A percentile compares a stretch with the other conserved stretches of the same genome.
Evolutionary conservation across 148 eudicot species (phyloP).

Genomic region (Bassia scoparia): DNA sequence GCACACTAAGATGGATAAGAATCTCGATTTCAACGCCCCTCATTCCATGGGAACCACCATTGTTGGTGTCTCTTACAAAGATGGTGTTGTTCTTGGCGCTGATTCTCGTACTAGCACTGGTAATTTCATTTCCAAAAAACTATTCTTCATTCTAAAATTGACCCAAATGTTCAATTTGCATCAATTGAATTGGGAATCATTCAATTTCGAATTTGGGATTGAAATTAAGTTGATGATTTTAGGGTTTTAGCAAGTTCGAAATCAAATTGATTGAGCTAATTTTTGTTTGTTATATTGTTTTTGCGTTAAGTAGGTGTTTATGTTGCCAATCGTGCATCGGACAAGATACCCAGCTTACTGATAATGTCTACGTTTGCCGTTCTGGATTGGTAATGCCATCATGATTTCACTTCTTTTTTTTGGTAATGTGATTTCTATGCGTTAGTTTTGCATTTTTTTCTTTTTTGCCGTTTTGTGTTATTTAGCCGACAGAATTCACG

Average conservation of each 20-base stretch:
- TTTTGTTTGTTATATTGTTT: not conserved
- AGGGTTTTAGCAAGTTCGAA: constrained; percentile 1
- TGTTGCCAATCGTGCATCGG: constrained; percentile 97
- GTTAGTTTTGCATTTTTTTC: not conserved
- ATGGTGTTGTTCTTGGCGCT: constrained; percentile 94
- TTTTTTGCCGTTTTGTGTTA: no score
- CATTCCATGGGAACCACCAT: constrained; percentile 96
- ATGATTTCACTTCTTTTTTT: no score
- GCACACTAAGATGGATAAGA: no score
- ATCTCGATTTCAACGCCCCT: no score
- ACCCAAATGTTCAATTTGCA: not conserved
- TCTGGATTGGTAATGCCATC: constrained; percentile 78
- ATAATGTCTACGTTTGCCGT: constrained; percentile 89
- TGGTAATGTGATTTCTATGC: not conserved
- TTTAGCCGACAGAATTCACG: no score
- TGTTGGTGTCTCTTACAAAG: constrained; percentile 87
- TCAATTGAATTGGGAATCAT: no score
- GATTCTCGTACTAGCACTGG: constrained; percentile 99
- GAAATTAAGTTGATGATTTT: not conserved
- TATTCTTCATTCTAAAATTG: not conserved
- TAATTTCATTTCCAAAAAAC: constrained; percentile 14
- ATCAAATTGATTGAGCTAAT: not conserved
- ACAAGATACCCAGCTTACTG: constrained; percentile 89
- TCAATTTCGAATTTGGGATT: constrained; percentile 16
- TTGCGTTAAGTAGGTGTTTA: constrained; percentile 52